Percentiles rank a stretch among this genome's conserved stretches.
phyloP scores from a whole-genome alignment of 371 early-diverging fungal genomes.

The Funneliformis caledonium region DNA sequence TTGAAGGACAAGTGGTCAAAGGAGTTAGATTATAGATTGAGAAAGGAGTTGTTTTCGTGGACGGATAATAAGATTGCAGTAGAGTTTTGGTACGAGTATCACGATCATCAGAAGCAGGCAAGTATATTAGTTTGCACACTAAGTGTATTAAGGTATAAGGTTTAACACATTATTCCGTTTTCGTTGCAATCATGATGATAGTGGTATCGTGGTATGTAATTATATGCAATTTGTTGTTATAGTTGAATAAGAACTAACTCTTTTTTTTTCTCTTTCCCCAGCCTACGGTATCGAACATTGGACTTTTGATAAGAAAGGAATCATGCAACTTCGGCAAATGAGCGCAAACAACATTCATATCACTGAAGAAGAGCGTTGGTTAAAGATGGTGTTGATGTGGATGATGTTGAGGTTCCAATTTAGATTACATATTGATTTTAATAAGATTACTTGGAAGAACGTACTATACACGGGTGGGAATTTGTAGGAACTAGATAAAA shows the following conservation, averaged over 20 bases:
- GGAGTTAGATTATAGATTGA: neutral
- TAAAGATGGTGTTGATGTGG: slow-evolving; percentile 35
- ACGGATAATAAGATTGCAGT: neutral
- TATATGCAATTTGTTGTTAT: neutral
- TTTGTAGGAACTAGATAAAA: too few species aligned
- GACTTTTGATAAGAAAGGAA: slow-evolving; percentile 49
- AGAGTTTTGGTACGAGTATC: neutral
- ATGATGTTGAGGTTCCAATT: neutral
- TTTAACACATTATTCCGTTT: neutral
- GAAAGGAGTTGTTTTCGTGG: neutral
- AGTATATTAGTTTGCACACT: neutral
- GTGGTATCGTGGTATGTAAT: neutral
- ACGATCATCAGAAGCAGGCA: neutral
- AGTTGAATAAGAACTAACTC: neutral
- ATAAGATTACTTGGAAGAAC: too few species aligned
- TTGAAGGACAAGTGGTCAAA: neutral
- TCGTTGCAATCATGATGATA: neutral
- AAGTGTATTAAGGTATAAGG: neutral
- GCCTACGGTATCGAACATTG: slow-evolving; percentile 54
- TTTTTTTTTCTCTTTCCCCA: neutral
- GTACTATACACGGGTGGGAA: too few species aligned
- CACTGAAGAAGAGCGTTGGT: slow-evolving; percentile 46
- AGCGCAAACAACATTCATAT: slow-evolving; percentile 50
- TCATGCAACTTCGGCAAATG: slow-evolving; percentile 50
- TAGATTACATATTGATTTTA: neutral